Evolutionary conservation across 805 yeast genomes (phyloP).

Genomic region (Metschnikowia lunata): DNA sequence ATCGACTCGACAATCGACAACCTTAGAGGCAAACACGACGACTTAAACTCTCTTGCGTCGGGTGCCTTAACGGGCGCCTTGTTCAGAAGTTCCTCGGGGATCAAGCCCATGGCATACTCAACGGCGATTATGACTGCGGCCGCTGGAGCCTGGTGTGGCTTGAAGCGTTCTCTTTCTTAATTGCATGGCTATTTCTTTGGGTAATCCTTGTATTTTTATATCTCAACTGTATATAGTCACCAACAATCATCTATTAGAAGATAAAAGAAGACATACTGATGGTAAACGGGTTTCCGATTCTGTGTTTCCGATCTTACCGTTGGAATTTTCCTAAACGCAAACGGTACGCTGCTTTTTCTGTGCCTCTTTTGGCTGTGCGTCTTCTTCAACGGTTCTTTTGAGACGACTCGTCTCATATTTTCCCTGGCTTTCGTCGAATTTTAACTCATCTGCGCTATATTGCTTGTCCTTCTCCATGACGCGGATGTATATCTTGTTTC

Average conservation of each 20-base stretch:
- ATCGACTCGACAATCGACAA: constrained; percentile 76
- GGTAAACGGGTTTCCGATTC: not conserved
- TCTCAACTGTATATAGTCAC: constrained; percentile 16
- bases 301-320: too few relatives aligned
- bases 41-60: constrained; percentile 73
- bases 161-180: constrained; percentile 44
- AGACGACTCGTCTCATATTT: not conserved
- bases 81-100: constrained; percentile 80
- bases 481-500: constrained; percentile 32
- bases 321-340: constrained; percentile 1
- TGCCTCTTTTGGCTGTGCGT: not conserved
- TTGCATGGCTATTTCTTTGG: constrained; percentile 13
- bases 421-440: not conserved
- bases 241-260: constrained; percentile 8
- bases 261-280: constrained; percentile 6
- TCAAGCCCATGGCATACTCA: constrained; percentile 83
- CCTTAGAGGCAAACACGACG: constrained; percentile 86
- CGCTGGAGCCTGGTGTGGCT: constrained; percentile 89
- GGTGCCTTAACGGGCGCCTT: constrained; percentile 93
- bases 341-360: constrained; percentile 8
- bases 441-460: constrained; percentile 16
- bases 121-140: constrained; percentile 82
- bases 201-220: constrained; percentile 9
- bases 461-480: constrained; percentile 30
- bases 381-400: not conserved